Conservation (phyloP, 495 filamentous ascomycete species). For the Penicillium simplicissimum region DNA sequence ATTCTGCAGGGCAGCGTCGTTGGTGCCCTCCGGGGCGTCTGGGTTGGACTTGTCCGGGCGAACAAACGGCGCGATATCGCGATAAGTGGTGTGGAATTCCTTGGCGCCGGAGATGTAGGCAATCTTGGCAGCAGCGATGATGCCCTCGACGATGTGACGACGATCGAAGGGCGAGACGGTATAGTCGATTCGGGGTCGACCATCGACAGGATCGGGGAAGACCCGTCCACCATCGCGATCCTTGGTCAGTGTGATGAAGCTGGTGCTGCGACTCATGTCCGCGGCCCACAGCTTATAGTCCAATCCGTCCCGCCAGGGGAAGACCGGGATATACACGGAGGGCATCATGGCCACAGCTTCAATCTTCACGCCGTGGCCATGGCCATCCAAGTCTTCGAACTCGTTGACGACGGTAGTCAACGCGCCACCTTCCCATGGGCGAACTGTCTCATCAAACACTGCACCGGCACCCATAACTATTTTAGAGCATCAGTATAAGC, state of each 20-base stretch:
- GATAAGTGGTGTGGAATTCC: slow-evolving; percentile 67
- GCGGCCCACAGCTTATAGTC: slow-evolving; percentile 67
- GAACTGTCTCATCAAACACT: slow-evolving; percentile 63
- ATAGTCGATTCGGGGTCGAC: slow-evolving; percentile 65
- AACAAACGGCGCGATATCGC: slow-evolving; percentile 65
- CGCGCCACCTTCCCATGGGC: slow-evolving; percentile 77
- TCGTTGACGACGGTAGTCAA: slow-evolving; percentile 75
- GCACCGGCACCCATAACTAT: slow-evolving; percentile 57
- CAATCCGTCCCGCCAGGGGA: slow-evolving; percentile 64
- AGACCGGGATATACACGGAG: slow-evolving; percentile 52
- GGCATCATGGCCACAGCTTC: slow-evolving; percentile 72
- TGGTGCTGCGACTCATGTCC: slow-evolving; percentile 61
- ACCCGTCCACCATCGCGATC: slow-evolving; percentile 75
- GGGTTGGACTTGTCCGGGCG: slow-evolving; percentile 43
- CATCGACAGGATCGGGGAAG: slow-evolving; percentile 69
- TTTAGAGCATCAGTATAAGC: slow-evolving; percentile 12
- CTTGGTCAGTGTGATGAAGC: slow-evolving; percentile 68
- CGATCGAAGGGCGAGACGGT: slow-evolving; percentile 68
- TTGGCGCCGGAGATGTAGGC: slow-evolving; percentile 71
- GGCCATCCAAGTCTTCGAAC: slow-evolving; percentile 79
- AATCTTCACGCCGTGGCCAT: slow-evolving; percentile 83
- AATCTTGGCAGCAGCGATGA: slow-evolving; percentile 72
- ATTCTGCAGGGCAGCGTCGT: slow-evolving; percentile 62
- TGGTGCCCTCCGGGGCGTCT: slow-evolving; percentile 54
- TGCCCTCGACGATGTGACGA: slow-evolving; percentile 66